These are phyloP conservation scores for Linanthus parryae DNA, from an alignment of 148 eudicot species.

Conservation along the genomic window DNA sequence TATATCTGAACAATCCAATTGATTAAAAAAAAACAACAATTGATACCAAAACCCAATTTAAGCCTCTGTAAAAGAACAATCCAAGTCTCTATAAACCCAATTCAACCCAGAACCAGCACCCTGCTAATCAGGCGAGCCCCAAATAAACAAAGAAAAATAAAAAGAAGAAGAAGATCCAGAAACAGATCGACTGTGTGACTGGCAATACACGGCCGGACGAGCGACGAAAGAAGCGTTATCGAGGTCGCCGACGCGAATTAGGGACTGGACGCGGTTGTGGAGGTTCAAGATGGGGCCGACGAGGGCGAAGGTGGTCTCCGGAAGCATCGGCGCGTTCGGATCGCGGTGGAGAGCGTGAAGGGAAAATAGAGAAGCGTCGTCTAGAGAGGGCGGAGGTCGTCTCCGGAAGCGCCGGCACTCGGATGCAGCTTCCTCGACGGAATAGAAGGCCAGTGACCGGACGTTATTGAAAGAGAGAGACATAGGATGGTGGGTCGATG, in stretches of 20 bases:
- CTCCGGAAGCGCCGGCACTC: slow-evolving; percentile 89
- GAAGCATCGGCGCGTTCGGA: slow-evolving; percentile 45
- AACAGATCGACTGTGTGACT: too few species aligned
- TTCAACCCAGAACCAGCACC: too few species aligned
- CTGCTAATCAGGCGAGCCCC: too few species aligned
- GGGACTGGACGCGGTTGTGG: slow-evolving; percentile 85
- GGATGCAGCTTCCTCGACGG: slow-evolving; percentile 93
- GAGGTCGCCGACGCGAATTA: slow-evolving; percentile 75
- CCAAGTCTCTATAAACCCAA: too few species aligned
- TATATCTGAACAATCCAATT: too few species aligned
- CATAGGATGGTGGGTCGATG: too few species aligned
- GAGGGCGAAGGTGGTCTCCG: slow-evolving; percentile 67
- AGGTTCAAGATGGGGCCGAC: slow-evolving; percentile 77
- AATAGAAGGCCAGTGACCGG: slow-evolving; percentile 59
- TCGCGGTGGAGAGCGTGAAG: slow-evolving; percentile 30
- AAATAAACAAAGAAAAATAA: too few species aligned
- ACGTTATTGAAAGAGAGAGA: too few species aligned
- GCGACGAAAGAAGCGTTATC: slow-evolving; percentile 54
- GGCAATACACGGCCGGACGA: slow-evolving; percentile 65
- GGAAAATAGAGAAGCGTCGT: slow-evolving; percentile 61
- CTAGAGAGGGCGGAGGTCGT: slow-evolving; percentile 78
- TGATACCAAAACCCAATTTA: too few species aligned
- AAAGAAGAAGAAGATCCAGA: too few species aligned
- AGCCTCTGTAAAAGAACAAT: too few species aligned
- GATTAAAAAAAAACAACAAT: too few species aligned